These are phyloP conservation scores for Fusarium sp. DNA, from an alignment of 2,329 filamentous ascomycete species.

Conservation along the genomic window DNA sequence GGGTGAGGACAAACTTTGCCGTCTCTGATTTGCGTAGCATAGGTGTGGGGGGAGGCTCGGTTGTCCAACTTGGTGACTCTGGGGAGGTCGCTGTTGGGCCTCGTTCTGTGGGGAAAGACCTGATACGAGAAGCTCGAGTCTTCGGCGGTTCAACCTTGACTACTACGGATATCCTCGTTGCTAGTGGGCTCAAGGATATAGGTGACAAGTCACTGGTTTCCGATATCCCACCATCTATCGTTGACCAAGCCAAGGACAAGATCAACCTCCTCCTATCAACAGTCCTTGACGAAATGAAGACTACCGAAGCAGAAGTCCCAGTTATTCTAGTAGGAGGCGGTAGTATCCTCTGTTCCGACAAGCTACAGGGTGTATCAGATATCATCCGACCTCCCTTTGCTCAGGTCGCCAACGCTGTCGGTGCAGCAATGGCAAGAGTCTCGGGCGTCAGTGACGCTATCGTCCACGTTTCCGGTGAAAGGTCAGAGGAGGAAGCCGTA, in stretches of 20 bases:
- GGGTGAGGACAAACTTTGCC: conserved; percentile 17
- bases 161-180: conserved; percentile 12
- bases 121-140: neutral
- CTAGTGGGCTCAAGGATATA: neutral
- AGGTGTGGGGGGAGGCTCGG: conserved; percentile 22
- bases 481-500: neutral
- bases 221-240: neutral
- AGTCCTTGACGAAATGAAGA: conserved; percentile 15
- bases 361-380: conserved; percentile 48
- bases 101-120: conserved; percentile 9
- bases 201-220: neutral
- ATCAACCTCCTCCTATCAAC: conserved; percentile 1
- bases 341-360: conserved; percentile 52
- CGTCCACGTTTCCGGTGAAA: neutral
- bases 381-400: conserved; percentile 43
- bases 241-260: neutral
- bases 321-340: conserved; percentile 53
- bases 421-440: conserved; percentile 54
- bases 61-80: neutral
- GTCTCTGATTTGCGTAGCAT: conserved; percentile 16
- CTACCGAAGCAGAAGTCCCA: neutral
- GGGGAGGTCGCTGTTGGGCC: conserved; percentile 3
- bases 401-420: conserved; percentile 61
- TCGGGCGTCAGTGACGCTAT: neutral
- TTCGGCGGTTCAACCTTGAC: conserved; percentile 18